A percentile compares a stretch with the other conserved stretches of the same genome.
These are phyloP conservation scores for Rhizopogon vulgaris DNA, from an alignment of 768 basidiomycete genomes.

Conservation along the genomic window DNA sequence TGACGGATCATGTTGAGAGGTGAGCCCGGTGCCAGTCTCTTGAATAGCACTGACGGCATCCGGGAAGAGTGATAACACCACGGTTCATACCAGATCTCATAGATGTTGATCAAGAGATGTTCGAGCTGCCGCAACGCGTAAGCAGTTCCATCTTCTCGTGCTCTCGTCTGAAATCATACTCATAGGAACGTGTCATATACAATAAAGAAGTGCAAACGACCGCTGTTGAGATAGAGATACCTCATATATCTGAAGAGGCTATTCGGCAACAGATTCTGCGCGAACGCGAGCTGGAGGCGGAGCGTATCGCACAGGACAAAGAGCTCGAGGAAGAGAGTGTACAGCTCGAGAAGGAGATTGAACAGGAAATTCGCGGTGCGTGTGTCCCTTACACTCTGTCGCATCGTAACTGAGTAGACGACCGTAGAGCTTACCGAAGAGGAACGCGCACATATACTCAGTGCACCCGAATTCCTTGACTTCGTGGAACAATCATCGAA, in stretches of 20 bases:
- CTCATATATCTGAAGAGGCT: slow-evolving; percentile 58
- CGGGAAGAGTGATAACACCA: slow-evolving; percentile 53
- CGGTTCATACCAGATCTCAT: slow-evolving; percentile 73
- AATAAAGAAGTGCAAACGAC: slow-evolving; percentile 84
- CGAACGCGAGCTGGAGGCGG: slow-evolving; percentile 68
- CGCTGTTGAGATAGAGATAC: slow-evolving; percentile 50
- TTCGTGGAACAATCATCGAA: slow-evolving; percentile 95
- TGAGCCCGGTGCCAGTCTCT: slow-evolving; percentile 25
- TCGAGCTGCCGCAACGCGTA: slow-evolving; percentile 85
- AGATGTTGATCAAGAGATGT: slow-evolving; percentile 85
- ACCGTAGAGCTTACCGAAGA: slow-evolving; percentile 77
- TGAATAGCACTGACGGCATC: neutral
- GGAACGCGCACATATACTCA: slow-evolving; percentile 72
- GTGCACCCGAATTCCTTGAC: slow-evolving; percentile 87
- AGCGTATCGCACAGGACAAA: slow-evolving; percentile 62
- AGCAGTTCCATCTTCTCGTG: slow-evolving; percentile 7
- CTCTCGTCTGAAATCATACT: slow-evolving; percentile 1
- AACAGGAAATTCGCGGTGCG: slow-evolving; percentile 79
- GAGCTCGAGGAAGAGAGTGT: slow-evolving; percentile 80
- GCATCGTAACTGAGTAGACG: slow-evolving; percentile 3
- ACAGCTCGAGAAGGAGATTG: slow-evolving; percentile 80
- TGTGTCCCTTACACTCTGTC: neutral
- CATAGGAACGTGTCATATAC: slow-evolving; percentile 71
- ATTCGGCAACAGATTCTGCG: slow-evolving; percentile 61
- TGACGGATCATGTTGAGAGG: slow-evolving; percentile 69